Conservation (phyloP, 2,329 filamentous ascomycete species). For the Pseudogymnoascus sp. region DNA sequence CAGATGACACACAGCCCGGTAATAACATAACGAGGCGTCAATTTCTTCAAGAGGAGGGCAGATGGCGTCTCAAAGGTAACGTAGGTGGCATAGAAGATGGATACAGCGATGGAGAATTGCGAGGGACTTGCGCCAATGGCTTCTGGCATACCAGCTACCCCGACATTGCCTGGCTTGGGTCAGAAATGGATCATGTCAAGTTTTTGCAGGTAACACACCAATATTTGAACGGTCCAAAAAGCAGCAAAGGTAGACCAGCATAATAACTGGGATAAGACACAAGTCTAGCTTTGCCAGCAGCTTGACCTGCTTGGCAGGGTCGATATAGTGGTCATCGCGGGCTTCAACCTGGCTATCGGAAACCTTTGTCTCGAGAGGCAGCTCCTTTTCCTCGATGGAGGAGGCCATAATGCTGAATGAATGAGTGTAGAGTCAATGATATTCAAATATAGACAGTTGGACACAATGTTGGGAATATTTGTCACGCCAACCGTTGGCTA, state of each 20-base stretch:
- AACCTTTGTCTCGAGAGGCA: slow-evolving; percentile 9
- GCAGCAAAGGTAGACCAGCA: slow-evolving; percentile 46
- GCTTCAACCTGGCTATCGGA: slow-evolving; percentile 2
- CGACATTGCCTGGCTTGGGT: slow-evolving; percentile 16
- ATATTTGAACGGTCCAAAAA: slow-evolving; percentile 41
- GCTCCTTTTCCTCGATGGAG: not conserved
- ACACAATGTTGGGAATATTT: not conserved
- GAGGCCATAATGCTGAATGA: not conserved
- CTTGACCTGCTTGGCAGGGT: slow-evolving; percentile 37
- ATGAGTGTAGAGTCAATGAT: not conserved
- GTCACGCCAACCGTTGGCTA: not conserved
- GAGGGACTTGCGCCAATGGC: slow-evolving; percentile 15
- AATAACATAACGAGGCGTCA: slow-evolving; percentile 35
- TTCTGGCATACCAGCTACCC: slow-evolving; percentile 16
- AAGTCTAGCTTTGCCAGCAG: slow-evolving; percentile 41
- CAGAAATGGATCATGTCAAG: not conserved
- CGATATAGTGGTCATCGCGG: slow-evolving; percentile 25
- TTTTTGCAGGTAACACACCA: slow-evolving; percentile 17
- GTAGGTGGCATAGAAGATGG: slow-evolving; percentile 44
- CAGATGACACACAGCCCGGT: slow-evolving; percentile 29
- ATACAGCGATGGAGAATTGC: slow-evolving; percentile 26
- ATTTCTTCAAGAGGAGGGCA: slow-evolving; percentile 40
- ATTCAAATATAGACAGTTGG: not conserved
- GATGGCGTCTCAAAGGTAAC: slow-evolving; percentile 42
- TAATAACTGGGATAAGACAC: slow-evolving; percentile 37